A percentile compares a stretch with the other conserved stretches of the same genome.
Conservation (phyloP, 352 stramenopile species). For the Phytophthora cryptogea region DNA sequence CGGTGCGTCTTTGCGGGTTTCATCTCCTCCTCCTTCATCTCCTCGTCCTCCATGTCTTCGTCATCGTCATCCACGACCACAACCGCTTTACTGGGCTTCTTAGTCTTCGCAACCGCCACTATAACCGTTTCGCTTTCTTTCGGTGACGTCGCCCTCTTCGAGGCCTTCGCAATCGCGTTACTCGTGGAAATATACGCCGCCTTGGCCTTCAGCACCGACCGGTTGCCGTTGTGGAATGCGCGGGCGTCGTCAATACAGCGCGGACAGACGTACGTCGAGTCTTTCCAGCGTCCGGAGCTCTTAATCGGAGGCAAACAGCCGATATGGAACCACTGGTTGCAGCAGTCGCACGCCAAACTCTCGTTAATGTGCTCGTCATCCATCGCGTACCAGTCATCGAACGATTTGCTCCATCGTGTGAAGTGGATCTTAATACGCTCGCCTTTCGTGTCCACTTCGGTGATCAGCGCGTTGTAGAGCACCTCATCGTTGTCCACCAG, state of each 20-base stretch:
- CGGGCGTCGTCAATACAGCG: constrained; percentile 79
- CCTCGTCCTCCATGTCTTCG: constrained; percentile 35
- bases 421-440: constrained; percentile 91
- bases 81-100: constrained; percentile 38
- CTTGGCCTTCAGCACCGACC: constrained; percentile 55
- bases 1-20: constrained; percentile 2
- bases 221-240: constrained; percentile 69
- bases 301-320: constrained; percentile 85
- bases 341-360: constrained; percentile 88
- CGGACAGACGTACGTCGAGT: constrained; percentile 86
- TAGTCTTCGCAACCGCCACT: constrained; percentile 29
- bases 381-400: constrained; percentile 90
- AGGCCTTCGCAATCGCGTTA: constrained; percentile 30
- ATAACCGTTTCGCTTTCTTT: constrained; percentile 26
- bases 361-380: constrained; percentile 90
- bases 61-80: constrained; percentile 35
- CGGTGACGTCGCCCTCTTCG: constrained; percentile 28
- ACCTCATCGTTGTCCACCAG: constrained; percentile 87
- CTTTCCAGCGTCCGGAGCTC: constrained; percentile 81
- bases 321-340: constrained; percentile 90
- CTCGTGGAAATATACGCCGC: constrained; percentile 39
- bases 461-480: constrained; percentile 88
- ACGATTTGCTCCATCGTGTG: constrained; percentile 85
- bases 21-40: constrained; percentile 19
- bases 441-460: constrained; percentile 67